A percentile compares a stretch with the other conserved stretches of the same genome.
phyloP scores from a whole-genome alignment of 306 rosid species.

The Luffa acutangula region DNA sequence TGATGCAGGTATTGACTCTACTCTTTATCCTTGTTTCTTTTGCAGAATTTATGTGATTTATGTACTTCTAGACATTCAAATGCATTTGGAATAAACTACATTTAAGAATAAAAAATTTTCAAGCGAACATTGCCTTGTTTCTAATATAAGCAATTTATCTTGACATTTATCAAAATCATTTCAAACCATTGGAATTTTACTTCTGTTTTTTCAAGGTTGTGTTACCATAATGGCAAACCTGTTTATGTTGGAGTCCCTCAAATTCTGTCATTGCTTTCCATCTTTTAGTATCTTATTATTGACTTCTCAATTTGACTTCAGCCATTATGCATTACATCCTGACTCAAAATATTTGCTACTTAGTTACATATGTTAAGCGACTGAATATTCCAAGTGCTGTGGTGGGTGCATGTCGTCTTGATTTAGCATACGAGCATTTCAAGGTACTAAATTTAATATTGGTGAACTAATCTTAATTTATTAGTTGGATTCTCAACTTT shows the following conservation, averaged over 20 bases:
- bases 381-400: conserved; percentile 96
- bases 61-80: neutral
- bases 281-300: neutral
- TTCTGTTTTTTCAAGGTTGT: neutral
- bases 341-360: conserved; percentile 20
- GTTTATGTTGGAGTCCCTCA: neutral
- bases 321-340: conserved; percentile 10
- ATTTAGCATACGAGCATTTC: conserved; percentile 88
- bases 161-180: neutral
- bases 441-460: conserved; percentile 45
- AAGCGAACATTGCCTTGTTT: neutral
- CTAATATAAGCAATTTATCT: neutral
- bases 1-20: conserved; percentile 68
- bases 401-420: conserved; percentile 97
- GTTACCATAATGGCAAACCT: neutral
- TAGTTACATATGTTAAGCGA: conserved; percentile 85
- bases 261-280: neutral
- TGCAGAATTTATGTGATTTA: neutral
- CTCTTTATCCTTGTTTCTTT: neutral
- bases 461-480: neutral
- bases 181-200: neutral
- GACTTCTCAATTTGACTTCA: neutral
- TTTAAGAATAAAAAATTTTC: neutral
- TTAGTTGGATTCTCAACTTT: neutral
- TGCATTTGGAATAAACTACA: neutral